Evolutionary conservation across 805 yeast genomes (phyloP), one percentile per base, ranked within the genome.

Genomic region (Ogataea siamensis): DNA sequence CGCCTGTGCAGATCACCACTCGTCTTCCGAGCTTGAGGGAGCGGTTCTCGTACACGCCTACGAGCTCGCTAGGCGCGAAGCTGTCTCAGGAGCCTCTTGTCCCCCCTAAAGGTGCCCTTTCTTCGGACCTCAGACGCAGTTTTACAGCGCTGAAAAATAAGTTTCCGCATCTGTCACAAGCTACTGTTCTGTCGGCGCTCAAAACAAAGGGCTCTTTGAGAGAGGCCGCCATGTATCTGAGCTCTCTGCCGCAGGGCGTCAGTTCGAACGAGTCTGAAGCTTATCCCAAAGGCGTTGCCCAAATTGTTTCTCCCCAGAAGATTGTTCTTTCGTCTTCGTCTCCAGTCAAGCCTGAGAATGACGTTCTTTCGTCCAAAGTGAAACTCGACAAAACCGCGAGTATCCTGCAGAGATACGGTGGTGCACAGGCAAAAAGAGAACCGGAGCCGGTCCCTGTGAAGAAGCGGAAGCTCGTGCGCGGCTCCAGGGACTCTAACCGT

Each of bases 31-130:
- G 58, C 31, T 51, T 73, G 32, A 54, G 68, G 22, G 74, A 70
- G 39, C 62, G 63, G 46, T 73, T 70, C 44, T 62, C 73, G 2
- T 74, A 67, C 42, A 40, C 45, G 22, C 52, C 56, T 12, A 39
- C 26, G 5, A 39, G 36, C 28, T 28, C 46, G 7, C 28, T 34
- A 12, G 21, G 37, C n/a, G 12, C 35, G 17, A 31, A 18, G 20
- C 19, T 34, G 7, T 20, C 32, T 5, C 39, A 34, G 13, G 38
- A 33, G 33, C 36, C 39, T 7, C 26, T 31, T 14, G 20, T 28
- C 20, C 20, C 42, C 6, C 41, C 49, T 11, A 42, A 42, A 9
- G 48, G 50, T 19, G 49, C 49, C 2, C 39, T 54, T 24, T 45
- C 60, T 4, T 25, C 47, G 5, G 59, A 54, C 26, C 34, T 57